Evolutionary conservation across 768 basidiomycete genomes (phyloP), one percentile per base, ranked within the genome.

Genomic region (Termitomyces sp.): DNA sequence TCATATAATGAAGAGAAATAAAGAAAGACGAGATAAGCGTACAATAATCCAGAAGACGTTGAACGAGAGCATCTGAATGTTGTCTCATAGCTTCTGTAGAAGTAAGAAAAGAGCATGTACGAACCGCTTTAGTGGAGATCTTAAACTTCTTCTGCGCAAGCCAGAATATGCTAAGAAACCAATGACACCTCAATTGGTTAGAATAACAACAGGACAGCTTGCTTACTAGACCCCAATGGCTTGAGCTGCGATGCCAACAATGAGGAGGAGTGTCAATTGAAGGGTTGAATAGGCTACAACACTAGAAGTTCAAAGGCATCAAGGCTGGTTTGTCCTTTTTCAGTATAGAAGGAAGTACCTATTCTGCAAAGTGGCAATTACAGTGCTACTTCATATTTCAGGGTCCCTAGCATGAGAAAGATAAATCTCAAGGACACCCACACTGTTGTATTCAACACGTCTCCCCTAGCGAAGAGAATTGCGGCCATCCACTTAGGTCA

Each of bases 371-470:
- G 88, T 90, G 6, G 73, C 82, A 56, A 91, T 80, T 42, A 90
- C 86, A n/a, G 88, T 89, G 6, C 87, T 89, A 64, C 31, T 51
- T 25, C 3, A 11, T 5, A 10, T 31, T 17, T 56, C 31, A 56
- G 54, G 25, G 15, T 2, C 14, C 8, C 40, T 17, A 25, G 29
- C 25, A 17, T 15, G 8, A 38, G 20, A 38, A 29, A 10, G 17
- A 15, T 1, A 15, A 17, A 17, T 40, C 15, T 29, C 25, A 29
- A 29, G 29, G 4, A 54, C 38, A 15, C 72, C 88, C 87, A 89
- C 88, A 89, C 86, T 43, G 87, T 85, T 0, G 89, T 90, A 67
- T 90, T 90, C 45, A 90, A 71, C 2, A 89, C 86, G 68, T 90
- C 88, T 34, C 88, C 88, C 87, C 87, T 89, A 59, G n/a, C 48